These are phyloP conservation scores for Elongisporangium undulatum DNA, from an alignment of 352 stramenopile species.

Conservation along the genomic window DNA sequence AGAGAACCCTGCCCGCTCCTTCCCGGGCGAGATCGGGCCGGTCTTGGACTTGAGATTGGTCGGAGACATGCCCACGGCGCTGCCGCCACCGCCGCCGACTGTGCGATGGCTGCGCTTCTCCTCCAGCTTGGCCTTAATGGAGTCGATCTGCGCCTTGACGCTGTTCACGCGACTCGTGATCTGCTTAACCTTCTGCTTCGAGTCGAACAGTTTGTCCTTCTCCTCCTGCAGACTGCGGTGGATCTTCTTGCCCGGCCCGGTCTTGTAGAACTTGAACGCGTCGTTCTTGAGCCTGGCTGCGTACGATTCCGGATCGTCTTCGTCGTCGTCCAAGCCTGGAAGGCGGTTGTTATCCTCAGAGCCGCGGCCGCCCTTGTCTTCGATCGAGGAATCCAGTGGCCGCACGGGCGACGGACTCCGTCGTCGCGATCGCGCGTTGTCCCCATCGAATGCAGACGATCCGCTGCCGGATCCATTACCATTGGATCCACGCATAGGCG, in stretches of 20 bases:
- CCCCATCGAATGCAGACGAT: background rate
- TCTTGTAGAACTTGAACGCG: slow-evolving; percentile 68
- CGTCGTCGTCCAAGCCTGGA: slow-evolving; percentile 17
- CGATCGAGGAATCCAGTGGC: slow-evolving; percentile 10
- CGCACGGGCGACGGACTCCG: slow-evolving; percentile 30
- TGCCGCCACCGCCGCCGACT: slow-evolving; percentile 1
- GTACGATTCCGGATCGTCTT: slow-evolving; percentile 8
- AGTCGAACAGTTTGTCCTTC: slow-evolving; percentile 72
- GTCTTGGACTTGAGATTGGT: slow-evolving; percentile 1
- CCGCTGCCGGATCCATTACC: background rate
- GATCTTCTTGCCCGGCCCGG: slow-evolving; percentile 51
- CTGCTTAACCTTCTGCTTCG: slow-evolving; percentile 70
- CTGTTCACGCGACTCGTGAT: slow-evolving; percentile 71
- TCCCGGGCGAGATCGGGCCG: slow-evolving; percentile 4
- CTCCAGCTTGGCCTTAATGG: slow-evolving; percentile 46
- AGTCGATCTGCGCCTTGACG: slow-evolving; percentile 76
- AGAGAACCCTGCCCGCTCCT: background rate
- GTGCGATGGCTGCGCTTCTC: slow-evolving; percentile 48
- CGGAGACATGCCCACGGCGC: background rate
- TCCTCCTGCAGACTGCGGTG: slow-evolving; percentile 53
- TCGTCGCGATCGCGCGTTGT: slow-evolving; percentile 15
- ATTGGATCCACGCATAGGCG: slow-evolving; percentile 4
- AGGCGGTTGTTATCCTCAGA: slow-evolving; percentile 24
- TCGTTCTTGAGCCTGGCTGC: slow-evolving; percentile 49
- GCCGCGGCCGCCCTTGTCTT: slow-evolving; percentile 4